Evolutionary conservation across 2,329 filamentous ascomycete genomes (phyloP).

Genomic region (Zymoseptoria pseudotritici): DNA sequence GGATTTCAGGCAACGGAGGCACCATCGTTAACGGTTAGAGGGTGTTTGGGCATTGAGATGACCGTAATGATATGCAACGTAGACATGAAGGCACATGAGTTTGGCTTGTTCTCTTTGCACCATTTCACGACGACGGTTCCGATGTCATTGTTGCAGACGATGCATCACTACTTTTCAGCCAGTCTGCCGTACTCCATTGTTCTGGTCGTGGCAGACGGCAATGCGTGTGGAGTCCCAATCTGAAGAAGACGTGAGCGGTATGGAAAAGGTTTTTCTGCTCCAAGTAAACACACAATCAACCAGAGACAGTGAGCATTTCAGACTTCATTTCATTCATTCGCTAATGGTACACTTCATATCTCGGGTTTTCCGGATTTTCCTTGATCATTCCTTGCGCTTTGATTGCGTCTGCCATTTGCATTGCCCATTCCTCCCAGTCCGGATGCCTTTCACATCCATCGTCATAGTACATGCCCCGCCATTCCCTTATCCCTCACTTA

Average conservation of each 20-base stretch:
- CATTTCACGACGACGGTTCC: too few species aligned
- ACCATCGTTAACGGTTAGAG: slow-evolving; percentile 43
- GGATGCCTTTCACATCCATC: neutral
- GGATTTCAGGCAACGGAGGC: slow-evolving; percentile 43
- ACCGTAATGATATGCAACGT: too few species aligned
- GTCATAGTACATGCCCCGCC: neutral
- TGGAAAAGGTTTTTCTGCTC: too few species aligned
- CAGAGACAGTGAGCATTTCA: neutral
- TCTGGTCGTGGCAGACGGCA: too few species aligned
- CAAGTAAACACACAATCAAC: too few species aligned
- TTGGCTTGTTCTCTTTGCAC: too few species aligned
- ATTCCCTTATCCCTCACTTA: neutral
- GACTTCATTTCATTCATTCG: neutral
- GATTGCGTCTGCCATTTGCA: neutral
- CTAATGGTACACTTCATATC: neutral
- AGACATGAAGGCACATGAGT: too few species aligned
- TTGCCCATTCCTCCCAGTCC: neutral
- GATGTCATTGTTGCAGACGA: too few species aligned
- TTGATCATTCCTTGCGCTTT: neutral
- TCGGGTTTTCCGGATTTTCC: neutral
- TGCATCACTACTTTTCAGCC: too few species aligned
- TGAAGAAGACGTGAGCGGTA: too few species aligned
- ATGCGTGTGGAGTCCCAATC: too few species aligned
- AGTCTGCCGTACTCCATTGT: too few species aligned
- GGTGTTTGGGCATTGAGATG: neutral